These are phyloP conservation scores for Phlyctochytrium bullatum DNA, from an alignment of 192 early-diverging fungal species.

Conservation along the genomic window DNA sequence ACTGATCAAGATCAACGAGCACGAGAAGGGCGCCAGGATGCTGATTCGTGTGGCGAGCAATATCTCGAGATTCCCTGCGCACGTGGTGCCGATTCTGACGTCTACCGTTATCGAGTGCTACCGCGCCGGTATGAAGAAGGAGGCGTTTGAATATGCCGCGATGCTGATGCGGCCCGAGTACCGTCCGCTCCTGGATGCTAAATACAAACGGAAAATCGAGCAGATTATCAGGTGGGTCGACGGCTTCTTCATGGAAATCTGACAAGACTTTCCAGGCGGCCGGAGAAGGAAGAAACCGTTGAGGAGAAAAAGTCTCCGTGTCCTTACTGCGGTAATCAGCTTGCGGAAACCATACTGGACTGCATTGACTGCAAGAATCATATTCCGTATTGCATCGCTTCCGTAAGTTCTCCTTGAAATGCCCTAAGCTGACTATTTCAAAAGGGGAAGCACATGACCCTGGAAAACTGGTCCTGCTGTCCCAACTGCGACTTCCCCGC, in stretches of 20 bases:
- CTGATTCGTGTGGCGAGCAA: slow-evolving; percentile 56
- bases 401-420: slow-evolving; percentile 30
- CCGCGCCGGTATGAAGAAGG: slow-evolving; percentile 48
- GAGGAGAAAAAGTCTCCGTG: slow-evolving; percentile 49
- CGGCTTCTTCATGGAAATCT: background rate
- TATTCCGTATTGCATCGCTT: slow-evolving; percentile 60
- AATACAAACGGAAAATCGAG: slow-evolving; percentile 57
- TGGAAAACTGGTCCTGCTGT: slow-evolving; percentile 48
- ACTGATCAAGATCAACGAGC: slow-evolving; percentile 44
- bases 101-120: slow-evolving; percentile 65
- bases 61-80: slow-evolving; percentile 55
- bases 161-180: slow-evolving; percentile 63
- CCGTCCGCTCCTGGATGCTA: slow-evolving; percentile 51
- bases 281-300: slow-evolving; percentile 46
- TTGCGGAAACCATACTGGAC: slow-evolving; percentile 49
- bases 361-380: slow-evolving; percentile 59
- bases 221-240: slow-evolving; percentile 48
- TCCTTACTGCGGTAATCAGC: slow-evolving; percentile 44
- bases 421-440: background rate
- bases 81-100: slow-evolving; percentile 54
- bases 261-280: slow-evolving; percentile 38
- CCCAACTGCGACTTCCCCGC: slow-evolving; percentile 52
- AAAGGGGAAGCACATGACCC: slow-evolving; percentile 55
- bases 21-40: slow-evolving; percentile 50
- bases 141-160: slow-evolving; percentile 52